Conservation (phyloP, 2,329 filamentous ascomycete genomes). For the Diaporthe sp. region DNA sequence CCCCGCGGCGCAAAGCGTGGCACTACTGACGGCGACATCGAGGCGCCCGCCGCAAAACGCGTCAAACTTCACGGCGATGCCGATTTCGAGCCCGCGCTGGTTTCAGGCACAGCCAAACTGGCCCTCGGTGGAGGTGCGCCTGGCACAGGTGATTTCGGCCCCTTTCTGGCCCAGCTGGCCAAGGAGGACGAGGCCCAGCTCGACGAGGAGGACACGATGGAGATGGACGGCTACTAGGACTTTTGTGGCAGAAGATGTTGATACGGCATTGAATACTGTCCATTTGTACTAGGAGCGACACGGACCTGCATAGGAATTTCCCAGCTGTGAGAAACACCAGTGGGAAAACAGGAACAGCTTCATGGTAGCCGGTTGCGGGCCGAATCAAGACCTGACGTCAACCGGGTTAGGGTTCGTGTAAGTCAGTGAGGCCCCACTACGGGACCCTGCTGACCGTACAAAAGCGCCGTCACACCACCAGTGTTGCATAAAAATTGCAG, state of each 20-base stretch:
- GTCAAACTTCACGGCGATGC: not conserved
- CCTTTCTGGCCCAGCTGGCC: not conserved
- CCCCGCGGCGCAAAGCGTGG: not conserved
- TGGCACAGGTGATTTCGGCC: not conserved
- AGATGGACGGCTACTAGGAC: too few species aligned
- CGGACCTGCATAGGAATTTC: too few species aligned
- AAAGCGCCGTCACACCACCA: too few species aligned
- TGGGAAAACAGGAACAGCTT: not conserved
- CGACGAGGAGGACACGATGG: not conserved
- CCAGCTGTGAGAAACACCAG: too few species aligned
- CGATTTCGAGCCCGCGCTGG: not conserved
- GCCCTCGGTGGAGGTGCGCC: not conserved
- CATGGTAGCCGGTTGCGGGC: not conserved
- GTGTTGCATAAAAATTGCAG: too few species aligned
- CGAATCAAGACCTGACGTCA: not conserved
- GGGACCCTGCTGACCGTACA: not conserved
- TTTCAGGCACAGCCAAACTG: not conserved
- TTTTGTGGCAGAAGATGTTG: too few species aligned
- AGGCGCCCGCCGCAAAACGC: not conserved
- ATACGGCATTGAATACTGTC: too few species aligned
- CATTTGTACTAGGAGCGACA: not conserved
- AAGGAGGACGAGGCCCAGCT: not conserved
- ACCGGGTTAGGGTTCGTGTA: constrained; percentile 21
- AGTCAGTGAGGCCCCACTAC: not conserved
- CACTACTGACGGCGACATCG: not conserved